Evolutionary conservation across 352 stramenopile genomes (phyloP), one percentile per base, ranked within the genome.

Genomic region (Phytopythium cucurbitacearum): DNA sequence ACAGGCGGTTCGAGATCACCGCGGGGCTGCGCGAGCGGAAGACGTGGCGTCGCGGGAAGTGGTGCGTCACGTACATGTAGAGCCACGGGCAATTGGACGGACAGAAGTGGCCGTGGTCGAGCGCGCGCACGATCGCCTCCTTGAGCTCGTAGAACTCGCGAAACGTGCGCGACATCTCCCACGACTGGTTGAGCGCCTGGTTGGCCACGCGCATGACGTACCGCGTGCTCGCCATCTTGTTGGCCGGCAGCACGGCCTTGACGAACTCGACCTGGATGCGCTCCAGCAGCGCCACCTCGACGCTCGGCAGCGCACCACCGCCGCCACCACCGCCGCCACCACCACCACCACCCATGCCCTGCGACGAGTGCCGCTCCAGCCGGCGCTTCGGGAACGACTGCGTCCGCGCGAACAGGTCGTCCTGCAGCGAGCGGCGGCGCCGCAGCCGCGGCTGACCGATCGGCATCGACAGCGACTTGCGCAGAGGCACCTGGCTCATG

Each of bases 131-230:
- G 16, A 94, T 65, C 3, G 60, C 51, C 35, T 91, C 77, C 58
- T 92, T 91, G 34, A 94, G 69, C 35, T 91, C 78, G 60, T 81
- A 73, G 56, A 91, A 92, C 51, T 92, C 85, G 36, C 71, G 74
- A 59, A 89, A 94, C 9, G 76, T 84, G 38, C 80, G 65, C 34
- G 67, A 72, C 78, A 94, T 89, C 48, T 94, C 80, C 81, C 85
- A 94, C 45, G 75, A 82, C 56, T 86, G 83, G 28, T 69, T 53
- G 9, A 91, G 60, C 45, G 72, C 80, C 8, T 60, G 58, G 65
- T 90, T 94, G 49, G 59, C 78, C 50, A 91, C 73, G 60, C 79
- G 78, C 78, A 94, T 91, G 41, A 91, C 57, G 62, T 91, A 94
- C 13, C 79, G 80, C 36, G 79, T 76, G 42, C 67, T 75, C 28